A percentile compares a stretch with the other conserved stretches of the same genome.
Evolutionary conservation across 345 rosid genomes (phyloP).

Genomic region (Hibiscus trionum): DNA sequence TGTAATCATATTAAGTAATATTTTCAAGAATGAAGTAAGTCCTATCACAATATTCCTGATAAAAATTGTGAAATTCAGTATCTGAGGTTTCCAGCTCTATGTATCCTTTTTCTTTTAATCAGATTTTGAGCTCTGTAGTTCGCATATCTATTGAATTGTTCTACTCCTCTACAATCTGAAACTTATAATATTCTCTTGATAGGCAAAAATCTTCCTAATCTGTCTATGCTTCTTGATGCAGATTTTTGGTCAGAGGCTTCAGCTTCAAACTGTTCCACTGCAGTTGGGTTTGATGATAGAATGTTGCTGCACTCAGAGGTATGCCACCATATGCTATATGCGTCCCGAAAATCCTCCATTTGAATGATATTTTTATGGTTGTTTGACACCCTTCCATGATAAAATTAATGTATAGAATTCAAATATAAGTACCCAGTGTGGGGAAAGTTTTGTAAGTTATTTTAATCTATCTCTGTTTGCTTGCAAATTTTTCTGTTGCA

Average conservation of each 20-base stretch:
- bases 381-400: not conserved
- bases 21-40: not conserved
- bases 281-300: slow-evolving; percentile 83
- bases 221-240: slow-evolving; percentile 14
- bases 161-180: not conserved
- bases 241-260: slow-evolving; percentile 24
- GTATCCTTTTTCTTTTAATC: not conserved
- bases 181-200: not conserved
- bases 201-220: not conserved
- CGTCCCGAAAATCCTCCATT: not conserved
- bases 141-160: not conserved
- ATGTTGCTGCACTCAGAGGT: slow-evolving; percentile 96
- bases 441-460: not conserved
- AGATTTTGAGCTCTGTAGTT: not conserved
- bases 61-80: too few species aligned
- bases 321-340: slow-evolving; percentile 17
- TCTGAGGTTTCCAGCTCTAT: not conserved
- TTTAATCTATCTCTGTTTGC: not conserved
- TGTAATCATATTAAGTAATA: not conserved
- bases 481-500: not conserved
- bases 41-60: not conserved
- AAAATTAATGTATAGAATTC: not conserved
- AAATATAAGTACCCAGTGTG: not conserved
- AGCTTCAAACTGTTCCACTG: slow-evolving; percentile 41
- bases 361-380: slow-evolving; percentile 5